Percentiles rank a stretch among this genome's conserved stretches.
Conservation (phyloP, 2,329 filamentous ascomycete species). For the Thelonectria discophora region DNA sequence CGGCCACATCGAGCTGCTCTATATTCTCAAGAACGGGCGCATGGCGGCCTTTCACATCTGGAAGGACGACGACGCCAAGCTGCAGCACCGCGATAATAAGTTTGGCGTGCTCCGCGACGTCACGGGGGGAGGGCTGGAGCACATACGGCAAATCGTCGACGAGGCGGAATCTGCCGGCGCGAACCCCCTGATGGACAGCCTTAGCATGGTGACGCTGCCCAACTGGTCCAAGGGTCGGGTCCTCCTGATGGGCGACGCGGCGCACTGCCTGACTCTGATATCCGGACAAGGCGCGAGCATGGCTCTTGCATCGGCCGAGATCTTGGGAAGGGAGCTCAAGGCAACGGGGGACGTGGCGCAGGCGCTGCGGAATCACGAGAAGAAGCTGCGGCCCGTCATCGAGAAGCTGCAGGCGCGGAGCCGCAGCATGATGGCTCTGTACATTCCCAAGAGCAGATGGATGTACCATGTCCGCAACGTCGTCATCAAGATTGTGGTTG, state of each 20-base stretch:
- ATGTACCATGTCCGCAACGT: conserved; percentile 13
- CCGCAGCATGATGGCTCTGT: conserved; percentile 13
- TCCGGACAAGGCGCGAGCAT: conserved; percentile 14
- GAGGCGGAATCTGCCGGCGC: background rate
- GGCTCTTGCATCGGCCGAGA: conserved; percentile 16
- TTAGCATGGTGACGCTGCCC: conserved; percentile 12
- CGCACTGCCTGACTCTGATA: conserved; percentile 16
- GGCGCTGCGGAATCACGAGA: conserved; percentile 14
- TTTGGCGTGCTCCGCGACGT: conserved; percentile 1
- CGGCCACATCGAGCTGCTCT: conserved; percentile 12
- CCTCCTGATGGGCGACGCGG: conserved; percentile 11
- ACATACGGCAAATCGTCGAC: conserved; percentile 2
- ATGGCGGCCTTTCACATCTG: conserved; percentile 16
- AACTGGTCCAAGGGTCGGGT: conserved; percentile 15
- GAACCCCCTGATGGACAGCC: conserved; percentile 6
- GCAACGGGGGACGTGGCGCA: background rate
- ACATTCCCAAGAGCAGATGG: conserved; percentile 14
- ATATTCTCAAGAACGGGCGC: conserved; percentile 2
- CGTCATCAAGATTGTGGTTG: background rate
- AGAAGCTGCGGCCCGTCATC: conserved; percentile 14
- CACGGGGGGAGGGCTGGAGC: background rate
- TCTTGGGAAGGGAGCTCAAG: conserved; percentile 10
- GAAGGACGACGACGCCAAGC: conserved; percentile 8
- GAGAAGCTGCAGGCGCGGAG: conserved; percentile 9
- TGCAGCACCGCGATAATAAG: background rate